phyloP scores from a whole-genome alignment of 345 rosid species.

The Litchi chinensis region DNA sequence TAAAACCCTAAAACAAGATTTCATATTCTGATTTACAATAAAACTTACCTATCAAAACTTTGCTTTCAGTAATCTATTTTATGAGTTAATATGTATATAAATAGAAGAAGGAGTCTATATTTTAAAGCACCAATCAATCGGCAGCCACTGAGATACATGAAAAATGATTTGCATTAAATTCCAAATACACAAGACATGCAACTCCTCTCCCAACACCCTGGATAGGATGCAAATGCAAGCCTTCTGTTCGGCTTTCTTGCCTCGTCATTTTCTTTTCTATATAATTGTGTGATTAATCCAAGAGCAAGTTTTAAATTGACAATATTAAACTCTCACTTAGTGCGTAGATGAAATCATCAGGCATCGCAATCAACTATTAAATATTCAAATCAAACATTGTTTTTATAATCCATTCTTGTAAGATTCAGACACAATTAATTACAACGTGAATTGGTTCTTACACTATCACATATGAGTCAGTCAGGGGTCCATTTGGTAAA shows the following conservation, averaged over 20 bases:
- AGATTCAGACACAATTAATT: not conserved
- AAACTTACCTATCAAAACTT: not conserved
- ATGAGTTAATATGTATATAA: not conserved
- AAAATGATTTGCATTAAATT: not conserved
- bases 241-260: not conserved
- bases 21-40: too few relatives aligned
- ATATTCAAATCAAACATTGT: not conserved
- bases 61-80: not conserved
- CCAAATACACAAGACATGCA: constrained; percentile 2
- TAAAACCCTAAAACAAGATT: too few relatives aligned
- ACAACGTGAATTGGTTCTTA: not conserved
- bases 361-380: not conserved
- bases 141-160: not conserved
- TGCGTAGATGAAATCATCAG: not conserved
- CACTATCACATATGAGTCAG: not conserved
- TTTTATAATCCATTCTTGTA: not conserved
- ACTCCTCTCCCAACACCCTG: constrained; percentile 13
- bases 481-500: not conserved
- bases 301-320: not conserved
- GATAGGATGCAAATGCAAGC: not conserved
- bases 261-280: not conserved
- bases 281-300: not conserved
- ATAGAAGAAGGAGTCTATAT: not conserved
- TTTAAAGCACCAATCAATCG: not conserved
- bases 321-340: not conserved